Base-by-base conservation (phyloP, 2,329 filamentous ascomycete genomes). In the Ilyonectria mors-panacis region DNA sequence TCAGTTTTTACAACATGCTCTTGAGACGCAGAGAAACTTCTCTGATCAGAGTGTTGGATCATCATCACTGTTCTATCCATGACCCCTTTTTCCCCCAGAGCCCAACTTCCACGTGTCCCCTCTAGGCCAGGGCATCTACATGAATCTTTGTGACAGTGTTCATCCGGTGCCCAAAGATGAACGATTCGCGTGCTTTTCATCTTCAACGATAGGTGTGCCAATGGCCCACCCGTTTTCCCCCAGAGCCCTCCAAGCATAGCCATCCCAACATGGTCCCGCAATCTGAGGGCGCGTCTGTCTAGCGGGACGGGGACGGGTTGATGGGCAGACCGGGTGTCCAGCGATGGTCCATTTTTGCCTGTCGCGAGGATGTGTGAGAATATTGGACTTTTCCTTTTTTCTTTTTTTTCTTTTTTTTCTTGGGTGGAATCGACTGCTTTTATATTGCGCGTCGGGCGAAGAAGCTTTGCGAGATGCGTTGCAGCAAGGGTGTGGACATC, bases 111-210 rank as follows among this genome's bases (percentile, higher is more conserved):
- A 21, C 2, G 13, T 21, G 13, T 12, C 2, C 45, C 47, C 47
- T 23, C 23, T 7, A 23, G 23, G 26, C 15, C 15, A n/a, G 15
- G 23, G 26, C 26, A 50, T 6, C 47, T 50, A 50, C 8, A 12
- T 50, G 47, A 50, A 50, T 48, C 45, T 48, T 48, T 48, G 44
- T 26, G 47, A 50, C 47, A 50, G 26, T 50, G 47, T 30, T 50
- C 47, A 50, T 30, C 26, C 26, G 47, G 15, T 50, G 26, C 47
- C 23, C 47, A 30, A 50, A 28, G 47, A 50, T 30, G 47, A 50
- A 50, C 17, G 23, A 28, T 28, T 50, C 23, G 23, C 3, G 7
- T 50, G 47, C 47, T 50, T 50, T 50, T 50, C 47, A 50, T 50
- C 45, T 15, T n/a, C 6, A 47, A 23, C 21, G 8, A 47, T n/a